Evolutionary conservation across 495 filamentous ascomycete species (phyloP).

Genomic region (Aeminium ludgeri): DNA sequence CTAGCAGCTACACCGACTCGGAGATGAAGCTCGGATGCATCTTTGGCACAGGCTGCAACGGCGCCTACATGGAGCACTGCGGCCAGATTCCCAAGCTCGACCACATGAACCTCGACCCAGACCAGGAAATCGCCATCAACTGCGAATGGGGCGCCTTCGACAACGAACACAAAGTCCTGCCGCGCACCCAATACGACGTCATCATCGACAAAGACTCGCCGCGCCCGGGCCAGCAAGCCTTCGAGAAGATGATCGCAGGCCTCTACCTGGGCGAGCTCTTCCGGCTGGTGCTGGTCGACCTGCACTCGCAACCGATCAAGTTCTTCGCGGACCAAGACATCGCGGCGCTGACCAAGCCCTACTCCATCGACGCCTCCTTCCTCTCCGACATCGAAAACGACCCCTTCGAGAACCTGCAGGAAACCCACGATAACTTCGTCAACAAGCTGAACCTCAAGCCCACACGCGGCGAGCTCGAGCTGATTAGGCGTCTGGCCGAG

Average conservation of each 20-base stretch:
- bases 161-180: conserved; percentile 86
- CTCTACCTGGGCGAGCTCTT: conserved; percentile 92
- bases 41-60: conserved; percentile 96
- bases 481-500: conserved; percentile 74
- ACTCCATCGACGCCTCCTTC: conserved; percentile 82
- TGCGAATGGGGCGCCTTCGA: conserved; percentile 99
- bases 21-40: conserved; percentile 93
- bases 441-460: conserved; percentile 50
- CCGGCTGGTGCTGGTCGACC: conserved; percentile 72
- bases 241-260: conserved; percentile 97
- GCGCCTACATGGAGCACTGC: conserved; percentile 89
- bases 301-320: conserved; percentile 57
- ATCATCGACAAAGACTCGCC: conserved; percentile 86
- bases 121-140: conserved; percentile 92
- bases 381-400: conserved; percentile 90
- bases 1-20: conserved; percentile 83
- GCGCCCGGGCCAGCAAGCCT: conserved; percentile 85
- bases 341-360: conserved; percentile 58
- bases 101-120: conserved; percentile 77
- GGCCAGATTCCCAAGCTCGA: conserved; percentile 88
- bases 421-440: conserved; percentile 66
- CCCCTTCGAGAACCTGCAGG: conserved; percentile 81
- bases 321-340: conserved; percentile 79
- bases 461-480: conserved; percentile 61
- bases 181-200: conserved; percentile 67